phyloP scores from a whole-genome alignment of 2,329 filamentous ascomycete species.

The Scytalidium sp. region DNA sequence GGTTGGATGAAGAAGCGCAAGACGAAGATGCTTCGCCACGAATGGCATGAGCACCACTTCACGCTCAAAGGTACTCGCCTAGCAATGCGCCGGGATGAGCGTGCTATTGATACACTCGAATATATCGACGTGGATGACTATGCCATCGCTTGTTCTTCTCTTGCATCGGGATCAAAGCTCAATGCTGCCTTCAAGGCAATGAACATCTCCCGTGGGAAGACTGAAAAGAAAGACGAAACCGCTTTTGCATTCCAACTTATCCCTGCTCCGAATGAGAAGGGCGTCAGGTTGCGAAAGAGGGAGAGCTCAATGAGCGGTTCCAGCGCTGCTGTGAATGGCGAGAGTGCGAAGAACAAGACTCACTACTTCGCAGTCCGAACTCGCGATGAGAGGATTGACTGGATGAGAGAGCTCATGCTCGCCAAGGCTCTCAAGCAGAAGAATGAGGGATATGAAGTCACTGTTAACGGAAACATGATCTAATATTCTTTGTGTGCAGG shows the following conservation, averaged over 20 bases:
- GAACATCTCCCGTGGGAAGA: conserved; percentile 57
- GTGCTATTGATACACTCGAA: conserved; percentile 56
- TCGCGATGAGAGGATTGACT: conserved; percentile 90
- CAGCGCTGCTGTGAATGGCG: conserved; percentile 33
- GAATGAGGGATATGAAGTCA: conserved; percentile 78
- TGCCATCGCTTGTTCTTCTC: conserved; percentile 77
- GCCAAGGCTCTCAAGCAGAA: conserved; percentile 85
- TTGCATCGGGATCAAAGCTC: conserved; percentile 73
- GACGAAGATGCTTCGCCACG: conserved; percentile 82
- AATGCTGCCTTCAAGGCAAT: conserved; percentile 83
- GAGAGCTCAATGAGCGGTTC: conserved; percentile 26
- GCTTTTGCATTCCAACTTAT: conserved; percentile 86
- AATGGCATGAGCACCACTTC: conserved; percentile 92
- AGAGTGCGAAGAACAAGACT: conserved; percentile 70
- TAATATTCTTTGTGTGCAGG: conserved; percentile 30
- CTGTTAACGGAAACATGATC: conserved; percentile 77
- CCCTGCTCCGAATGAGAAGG: conserved; percentile 46
- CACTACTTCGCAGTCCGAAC: conserved; percentile 91
- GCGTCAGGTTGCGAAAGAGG: conserved; percentile 44
- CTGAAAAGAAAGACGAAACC: conserved; percentile 48
- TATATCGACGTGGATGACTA: conserved; percentile 88
- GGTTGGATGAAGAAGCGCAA: conserved; percentile 95
- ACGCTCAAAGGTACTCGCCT: conserved; percentile 74
- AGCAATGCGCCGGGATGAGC: conserved; percentile 70
- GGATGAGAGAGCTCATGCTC: conserved; percentile 93